Conservation (phyloP, 305 asterid genomes). For the Solanum chacoense region DNA sequence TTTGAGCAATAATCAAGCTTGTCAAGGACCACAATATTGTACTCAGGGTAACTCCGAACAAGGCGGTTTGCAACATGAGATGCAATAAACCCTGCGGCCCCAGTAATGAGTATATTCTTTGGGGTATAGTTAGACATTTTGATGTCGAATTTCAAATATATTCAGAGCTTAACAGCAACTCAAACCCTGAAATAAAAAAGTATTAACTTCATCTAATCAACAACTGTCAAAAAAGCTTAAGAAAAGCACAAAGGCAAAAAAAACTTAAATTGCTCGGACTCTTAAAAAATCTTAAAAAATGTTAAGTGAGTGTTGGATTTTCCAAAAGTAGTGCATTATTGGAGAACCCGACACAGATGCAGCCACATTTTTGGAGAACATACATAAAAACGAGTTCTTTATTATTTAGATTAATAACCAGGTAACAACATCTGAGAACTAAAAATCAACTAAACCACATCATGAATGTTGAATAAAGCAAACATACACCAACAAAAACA, state of each 20-base stretch:
- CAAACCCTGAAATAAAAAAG: not conserved
- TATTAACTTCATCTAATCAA: not conserved
- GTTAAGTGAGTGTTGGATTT: not conserved
- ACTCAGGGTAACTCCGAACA: conserved; percentile 53
- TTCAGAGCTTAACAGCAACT: not conserved
- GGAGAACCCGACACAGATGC: not conserved
- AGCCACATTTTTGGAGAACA: not conserved
- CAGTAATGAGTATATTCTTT: conserved; percentile 78
- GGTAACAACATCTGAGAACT: not conserved
- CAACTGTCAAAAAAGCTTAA: not conserved
- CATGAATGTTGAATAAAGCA: not conserved
- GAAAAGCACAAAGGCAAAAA: not conserved
- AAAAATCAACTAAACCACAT: not conserved
- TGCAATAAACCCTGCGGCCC: conserved; percentile 94
- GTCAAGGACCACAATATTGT: conserved; percentile 79
- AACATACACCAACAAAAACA: not conserved
- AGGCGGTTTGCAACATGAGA: conserved; percentile 83
- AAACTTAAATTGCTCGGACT: not conserved
- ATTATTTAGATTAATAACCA: not conserved
- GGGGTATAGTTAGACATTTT: conserved; percentile 52
- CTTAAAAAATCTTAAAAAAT: not conserved
- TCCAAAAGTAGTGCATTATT: not conserved
- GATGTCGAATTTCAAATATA: not conserved
- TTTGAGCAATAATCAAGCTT: conserved; percentile 86
- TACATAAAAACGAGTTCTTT: not conserved